Evolutionary conservation across 345 rosid species (phyloP), one percentile per base, ranked within the genome.

Genomic region (Syzygium oleosum): DNA sequence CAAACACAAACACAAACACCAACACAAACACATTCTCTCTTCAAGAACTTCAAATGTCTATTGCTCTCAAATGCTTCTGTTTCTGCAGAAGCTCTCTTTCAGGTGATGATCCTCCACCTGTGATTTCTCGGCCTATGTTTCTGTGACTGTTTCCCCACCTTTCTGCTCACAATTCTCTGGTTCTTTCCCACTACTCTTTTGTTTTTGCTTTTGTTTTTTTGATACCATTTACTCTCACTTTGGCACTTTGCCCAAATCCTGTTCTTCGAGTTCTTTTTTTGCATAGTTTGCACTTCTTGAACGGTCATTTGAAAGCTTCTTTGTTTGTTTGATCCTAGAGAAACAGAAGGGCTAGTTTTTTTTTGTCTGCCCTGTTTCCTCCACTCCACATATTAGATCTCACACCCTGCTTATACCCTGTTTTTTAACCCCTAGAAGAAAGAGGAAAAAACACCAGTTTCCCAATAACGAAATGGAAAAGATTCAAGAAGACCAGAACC

Each of bases 401-500:
- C 43, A 7, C 78, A 3, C 43, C 80, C 80, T 68, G 80, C 46
- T 17, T 34, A 34, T 9, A 68, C 46, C 46, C 79, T 9, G 86
- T 80, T 88, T 88, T 84, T 87, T 90, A 34, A 53, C 7, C n/a
- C 17, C 34, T 55, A 19, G 25, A 25, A 84, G 12, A 51, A 49
- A 27, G 54, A 8, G 25, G 38, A 22, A 25, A 29, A 21, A 51
- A 9, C 53, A 31, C 12, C 9, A 14, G 27, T 38, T 55, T 73
- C 11, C 19, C 41, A 29, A 12, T 52, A 52, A 53, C 52, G 86
- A 88, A 87, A 87, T 90, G 90, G 89, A 92, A 53, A 85, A 85
- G 84, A 89, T 94, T 93, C 94, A 91, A 85, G 94, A 91, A 84
- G 91, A 55, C 63, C 92, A 77, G 84, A 85, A 10, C 34, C 34